Evolutionary conservation across 2,329 filamentous ascomycete genomes (phyloP), one percentile per base, ranked within the genome.

Genomic region (Aspergillus ochraceus): DNA sequence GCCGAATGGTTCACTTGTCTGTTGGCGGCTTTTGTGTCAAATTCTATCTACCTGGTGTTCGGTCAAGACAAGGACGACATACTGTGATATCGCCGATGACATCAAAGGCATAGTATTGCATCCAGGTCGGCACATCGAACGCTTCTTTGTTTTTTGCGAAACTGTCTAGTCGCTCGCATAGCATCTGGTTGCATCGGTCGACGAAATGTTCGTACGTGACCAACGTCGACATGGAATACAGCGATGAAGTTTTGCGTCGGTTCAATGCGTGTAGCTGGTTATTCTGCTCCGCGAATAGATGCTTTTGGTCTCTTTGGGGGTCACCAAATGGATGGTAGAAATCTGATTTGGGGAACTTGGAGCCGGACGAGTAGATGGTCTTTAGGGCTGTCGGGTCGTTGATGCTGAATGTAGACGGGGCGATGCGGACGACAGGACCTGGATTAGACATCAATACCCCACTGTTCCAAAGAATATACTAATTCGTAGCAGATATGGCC

Each of bases 351-450:
- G 24, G 20, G 30, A 66, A 68, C 24, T 59, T 59, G 22, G 58
- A 59, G 4, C 63, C 63, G 14, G 49, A 47, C 2, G 51, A 58
- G 52, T 67, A 68, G 12, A 69, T 65, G 11, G 39, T 58, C 17
- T 55, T 59, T 2, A 62, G 54, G 1, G 60, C 64, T 24, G 64
- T 60, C 3, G 75, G 64, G 57, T 77, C 75, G 52, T 65, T 65
- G 55, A 77, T 69, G 55, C 76, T 75, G 0, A 77, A 50, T 59
- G 76, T 73, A 53, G 65, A 61, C 2, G 75, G 74, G 32, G 63
- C 72, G 57, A 77, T 73, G 29, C 75, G 74, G 6, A 77, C 68
- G 22, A 77, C 73, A 10, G 73, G 71, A 4, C 73, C 71, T 73
- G 26, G 17, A 17, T 36, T 36, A 14, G 32, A 36, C 12, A 1